Evolutionary conservation across 2,329 filamentous ascomycete genomes (phyloP), one percentile per base, ranked within the genome.

Genomic region (Cryphonectria carpinicola): DNA sequence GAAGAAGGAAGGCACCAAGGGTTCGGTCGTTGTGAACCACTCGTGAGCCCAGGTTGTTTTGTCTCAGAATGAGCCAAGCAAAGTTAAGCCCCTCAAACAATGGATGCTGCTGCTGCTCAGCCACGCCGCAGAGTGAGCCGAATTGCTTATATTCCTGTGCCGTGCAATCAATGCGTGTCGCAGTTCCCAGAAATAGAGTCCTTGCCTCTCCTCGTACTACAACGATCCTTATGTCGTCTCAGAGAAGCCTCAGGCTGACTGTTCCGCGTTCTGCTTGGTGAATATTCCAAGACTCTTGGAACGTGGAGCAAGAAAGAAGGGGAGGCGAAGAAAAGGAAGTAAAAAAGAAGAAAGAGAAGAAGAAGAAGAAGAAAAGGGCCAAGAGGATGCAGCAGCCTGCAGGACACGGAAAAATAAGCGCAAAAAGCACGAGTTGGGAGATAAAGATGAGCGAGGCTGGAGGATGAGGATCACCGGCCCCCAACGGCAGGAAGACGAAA

Each of bases 51-150:
- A 61, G 19, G 22, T n/a, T n/a, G 58, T 60, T 60, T 60, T 37
- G 58, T 37, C 32, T 61, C 58, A n/a, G 19, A 32, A 32, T 58
- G 10, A 32, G 17, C 28, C 43, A 35, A 14, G n/a, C 25, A 52
- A 52, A 25, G 63, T 35, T 25, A 14, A 65, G 17, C 46, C 46
- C 17, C 46, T 19, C 46, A n/a, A 49, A 49, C 17, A 35, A 35
- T 17, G 13, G 56, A 37, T 11, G 58, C 11, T 39, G 58, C 22
- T 61, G 63, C 25, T 65, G 70, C 70, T 69, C 70, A 71, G 70
- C 67, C 67, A 65, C 70, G 61, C 63, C 58, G 63, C 62, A 63
- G 61, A 54, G 61, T 41, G 14, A 35, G 66, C 56, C 41, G 49
- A 66, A 22, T 56, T 68, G 63, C 61, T 66, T 64, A 64, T 37